Evolutionary conservation across 2,329 filamentous ascomycete genomes (phyloP).

Genomic region (Bipolaris cookei): DNA sequence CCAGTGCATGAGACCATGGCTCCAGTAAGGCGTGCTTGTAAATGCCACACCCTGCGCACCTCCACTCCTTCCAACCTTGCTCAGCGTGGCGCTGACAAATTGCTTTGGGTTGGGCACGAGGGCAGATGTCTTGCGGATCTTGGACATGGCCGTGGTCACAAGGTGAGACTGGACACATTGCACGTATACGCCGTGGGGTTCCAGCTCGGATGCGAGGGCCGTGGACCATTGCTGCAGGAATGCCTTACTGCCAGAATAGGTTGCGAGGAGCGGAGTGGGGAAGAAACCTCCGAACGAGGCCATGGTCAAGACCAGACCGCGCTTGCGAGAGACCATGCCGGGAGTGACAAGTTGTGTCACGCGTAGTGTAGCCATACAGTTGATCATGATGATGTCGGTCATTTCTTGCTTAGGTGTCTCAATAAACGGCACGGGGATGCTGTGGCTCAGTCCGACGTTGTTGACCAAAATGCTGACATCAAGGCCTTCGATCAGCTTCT

Average conservation of each 20-base stretch:
- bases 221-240: slow-evolving; percentile 97
- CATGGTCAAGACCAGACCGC: slow-evolving; percentile 93
- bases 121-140: slow-evolving; percentile 79
- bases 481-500: slow-evolving; percentile 70
- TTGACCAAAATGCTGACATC: slow-evolving; percentile 91
- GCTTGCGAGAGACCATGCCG: slow-evolving; percentile 81
- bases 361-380: slow-evolving; percentile 88
- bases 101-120: slow-evolving; percentile 80
- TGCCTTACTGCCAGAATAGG: slow-evolving; percentile 96
- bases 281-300: slow-evolving; percentile 93
- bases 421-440: slow-evolving; percentile 87
- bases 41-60: slow-evolving; percentile 79
- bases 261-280: slow-evolving; percentile 89
- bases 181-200: slow-evolving; percentile 81
- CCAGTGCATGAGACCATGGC: slow-evolving; percentile 88
- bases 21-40: slow-evolving; percentile 93
- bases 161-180: slow-evolving; percentile 91
- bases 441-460: slow-evolving; percentile 95
- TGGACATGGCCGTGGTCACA: slow-evolving; percentile 96
- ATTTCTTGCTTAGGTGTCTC: slow-evolving; percentile 81
- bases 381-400: slow-evolving; percentile 90
- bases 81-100: slow-evolving; percentile 80
- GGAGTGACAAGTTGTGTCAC: slow-evolving; percentile 86
- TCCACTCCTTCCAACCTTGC: slow-evolving; percentile 79
- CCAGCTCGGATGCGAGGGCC: slow-evolving; percentile 81